Base-by-base conservation (phyloP, 805 yeast species). In the Teunomyces atbi region DNA sequence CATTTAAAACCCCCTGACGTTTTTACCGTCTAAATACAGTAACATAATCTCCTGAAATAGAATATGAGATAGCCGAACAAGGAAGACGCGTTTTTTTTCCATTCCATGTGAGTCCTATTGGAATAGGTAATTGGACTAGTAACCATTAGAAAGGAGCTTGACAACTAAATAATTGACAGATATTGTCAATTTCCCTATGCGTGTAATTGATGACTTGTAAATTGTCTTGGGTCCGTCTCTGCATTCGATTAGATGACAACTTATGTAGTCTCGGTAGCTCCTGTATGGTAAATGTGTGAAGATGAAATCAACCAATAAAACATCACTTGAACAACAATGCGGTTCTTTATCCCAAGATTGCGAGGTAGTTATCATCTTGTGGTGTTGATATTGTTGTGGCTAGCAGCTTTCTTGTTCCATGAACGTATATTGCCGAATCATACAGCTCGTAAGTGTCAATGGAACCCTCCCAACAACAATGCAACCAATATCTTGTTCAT, bases 401-500 rank as follows among this genome's bases (percentile, higher is more conserved):
- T 62, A n/a, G 45, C 55, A 2, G 49, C 62, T 6, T 69, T 71
- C 48, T 30, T 59, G 10, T 52, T 60, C 42, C 68, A 68, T 47
- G 77, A 71, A 48, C 58, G 68, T 44, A 41, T 60, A 10, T 49
- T 60, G 19, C 74, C 77, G 2, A 37, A 46, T 16, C 45, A 40
- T 15, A 41, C 55, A 1, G 72, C 71, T 4, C 44, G 49, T 19
- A 45, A 47, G 11, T 71, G 77, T 46, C 44, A 44, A 13, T 71
- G 77, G 77, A 59, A 64, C n/a, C 12, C 36, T 4, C 16, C 45
- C 29, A 27, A 34, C n/a, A 18, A 21, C 6, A 38, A n/a, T 8
- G 33, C 45, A 16, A 64, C 68, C 32, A 62, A 61, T 35, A 61
- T 73, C 28, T 49, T 72, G 37, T 52, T 72, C 7, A 64, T 73